Evolutionary conservation across 805 yeast genomes (phyloP).

Genomic region (Vanderwaltozyma verrucispora): DNA sequence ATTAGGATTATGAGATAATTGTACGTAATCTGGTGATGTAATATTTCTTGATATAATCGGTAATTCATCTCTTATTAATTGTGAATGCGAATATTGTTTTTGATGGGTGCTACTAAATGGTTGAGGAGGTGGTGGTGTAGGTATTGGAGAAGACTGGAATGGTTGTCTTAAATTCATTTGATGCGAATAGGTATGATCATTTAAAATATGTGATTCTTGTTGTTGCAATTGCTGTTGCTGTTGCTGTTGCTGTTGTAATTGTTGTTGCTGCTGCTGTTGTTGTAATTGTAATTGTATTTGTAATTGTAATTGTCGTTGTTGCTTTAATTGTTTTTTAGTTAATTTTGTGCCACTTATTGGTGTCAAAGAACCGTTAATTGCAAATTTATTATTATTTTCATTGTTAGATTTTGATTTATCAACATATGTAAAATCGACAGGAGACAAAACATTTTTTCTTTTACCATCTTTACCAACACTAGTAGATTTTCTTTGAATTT

Average conservation of each 20-base stretch:
- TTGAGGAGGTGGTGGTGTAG: constrained; percentile 3
- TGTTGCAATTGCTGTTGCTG: neutral
- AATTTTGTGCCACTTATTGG: too few species aligned
- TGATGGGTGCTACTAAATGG: neutral
- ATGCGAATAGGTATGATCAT: neutral
- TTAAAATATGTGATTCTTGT: neutral
- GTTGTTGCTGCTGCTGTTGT: neutral
- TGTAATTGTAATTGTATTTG: neutral
- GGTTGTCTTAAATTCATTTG: neutral
- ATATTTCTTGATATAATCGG: neutral
- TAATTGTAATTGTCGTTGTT: neutral
- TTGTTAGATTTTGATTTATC: neutral
- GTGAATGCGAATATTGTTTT: neutral
- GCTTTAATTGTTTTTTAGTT: constrained; percentile 1
- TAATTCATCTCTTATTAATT: constrained; percentile 1
- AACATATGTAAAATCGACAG: constrained; percentile 22
- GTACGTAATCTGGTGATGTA: neutral
- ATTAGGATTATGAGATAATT: neutral
- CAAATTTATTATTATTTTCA: neutral
- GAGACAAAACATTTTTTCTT: constrained; percentile 23
- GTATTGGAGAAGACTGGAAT: constrained; percentile 3
- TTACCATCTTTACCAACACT: constrained; percentile 25
- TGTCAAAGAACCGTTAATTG: too few species aligned
- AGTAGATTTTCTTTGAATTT: constrained; percentile 25
- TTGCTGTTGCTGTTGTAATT: too few species aligned